Base-by-base conservation (phyloP, 2,329 filamentous ascomycete genomes). In the Nigrospora osmanthi region DNA sequence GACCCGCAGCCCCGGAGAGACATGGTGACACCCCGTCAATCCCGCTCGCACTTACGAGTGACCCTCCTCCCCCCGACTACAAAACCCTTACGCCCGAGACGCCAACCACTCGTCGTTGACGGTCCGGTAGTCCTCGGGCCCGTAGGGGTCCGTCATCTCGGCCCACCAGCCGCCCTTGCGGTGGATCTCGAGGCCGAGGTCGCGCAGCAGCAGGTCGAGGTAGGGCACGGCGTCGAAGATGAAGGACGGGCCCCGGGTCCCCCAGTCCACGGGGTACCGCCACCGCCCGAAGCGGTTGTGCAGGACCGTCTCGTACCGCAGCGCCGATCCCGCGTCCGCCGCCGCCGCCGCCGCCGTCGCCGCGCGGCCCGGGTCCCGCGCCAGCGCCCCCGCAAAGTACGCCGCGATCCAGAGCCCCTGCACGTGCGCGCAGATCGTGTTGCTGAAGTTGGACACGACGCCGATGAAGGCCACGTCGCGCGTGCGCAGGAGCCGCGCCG, bases 221-320 rank as follows among this genome's bases (percentile, higher is more conserved):
- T 89, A 93, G 4, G 85, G 85, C 44, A 91, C 59, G 0, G 76
- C 76, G 60, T 93, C 87, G 56, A 91, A 90, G 15, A 87, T 81
- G 51, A 89, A 82, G 58, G 87, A 85, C 0, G 82, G 82, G 47
- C 75, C 70, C 56, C 70, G 73, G 35, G 67, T 69, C 1, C 84
- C 84, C 55, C 79, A 81, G 0, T 84, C 85, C 4, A 68, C 73
- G 1, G 83, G 79, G 54, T 85, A 86, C 23, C 86, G 72, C 75
- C 82, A 83, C 51, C 73, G 79, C 5, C 83, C 82, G 58, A 84
- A 91, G 34, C 84, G 78, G 16, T 75, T 80, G 56, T 84, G 72
- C 39, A 89, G 65, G 19, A 81, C 73, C 0, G 82, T 78, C 52
- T 84, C 73, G 49, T 72, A 70, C 43, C 65, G 62, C 11, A 81